phyloP scores from a whole-genome alignment of 1,284 basidiomycete species.

The Cryptococcus neoformans region DNA sequence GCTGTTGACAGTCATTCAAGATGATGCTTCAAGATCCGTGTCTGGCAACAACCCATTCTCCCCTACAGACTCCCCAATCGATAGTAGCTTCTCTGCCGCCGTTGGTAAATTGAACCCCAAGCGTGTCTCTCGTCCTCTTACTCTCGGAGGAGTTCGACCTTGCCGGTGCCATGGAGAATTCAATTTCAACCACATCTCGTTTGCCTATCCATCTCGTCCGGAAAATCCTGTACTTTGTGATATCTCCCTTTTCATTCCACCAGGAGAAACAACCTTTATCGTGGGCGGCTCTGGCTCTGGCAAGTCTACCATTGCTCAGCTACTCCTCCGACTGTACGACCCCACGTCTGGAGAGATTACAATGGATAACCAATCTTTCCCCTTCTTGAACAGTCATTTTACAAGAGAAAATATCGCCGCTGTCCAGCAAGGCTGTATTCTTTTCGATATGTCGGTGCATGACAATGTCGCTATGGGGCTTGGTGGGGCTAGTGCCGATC shows the following conservation, averaged over 20 bases:
- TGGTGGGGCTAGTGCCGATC: background rate
- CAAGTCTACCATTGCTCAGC: conserved; percentile 84
- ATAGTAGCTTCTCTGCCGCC: conserved; percentile 7
- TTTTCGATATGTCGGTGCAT: conserved; percentile 77
- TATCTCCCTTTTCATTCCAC: conserved; percentile 63
- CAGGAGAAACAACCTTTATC: conserved; percentile 85
- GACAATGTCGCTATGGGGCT: conserved; percentile 83
- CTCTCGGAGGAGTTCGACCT: too few species aligned
- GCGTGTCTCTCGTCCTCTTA: too few species aligned
- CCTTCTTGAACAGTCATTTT: conserved; percentile 73
- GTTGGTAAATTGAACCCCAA: too few species aligned
- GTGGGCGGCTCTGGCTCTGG: conserved; percentile 89
- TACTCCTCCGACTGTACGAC: conserved; percentile 76
- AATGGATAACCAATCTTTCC: conserved; percentile 77
- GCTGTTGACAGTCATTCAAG: conserved; percentile 60
- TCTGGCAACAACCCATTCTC: conserved; percentile 15
- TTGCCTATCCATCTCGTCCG: conserved; percentile 80
- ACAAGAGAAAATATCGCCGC: conserved; percentile 68
- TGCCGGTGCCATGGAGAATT: conserved; percentile 69
- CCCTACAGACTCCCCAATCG: conserved; percentile 7
- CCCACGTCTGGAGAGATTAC: conserved; percentile 62
- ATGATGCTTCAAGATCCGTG: conserved; percentile 42
- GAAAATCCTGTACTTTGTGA: conserved; percentile 48
- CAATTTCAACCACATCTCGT: conserved; percentile 69
- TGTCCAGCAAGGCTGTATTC: conserved; percentile 71